Conservation (phyloP, 23 red algal genomes). For the Pyropia yezoensis region DNA sequence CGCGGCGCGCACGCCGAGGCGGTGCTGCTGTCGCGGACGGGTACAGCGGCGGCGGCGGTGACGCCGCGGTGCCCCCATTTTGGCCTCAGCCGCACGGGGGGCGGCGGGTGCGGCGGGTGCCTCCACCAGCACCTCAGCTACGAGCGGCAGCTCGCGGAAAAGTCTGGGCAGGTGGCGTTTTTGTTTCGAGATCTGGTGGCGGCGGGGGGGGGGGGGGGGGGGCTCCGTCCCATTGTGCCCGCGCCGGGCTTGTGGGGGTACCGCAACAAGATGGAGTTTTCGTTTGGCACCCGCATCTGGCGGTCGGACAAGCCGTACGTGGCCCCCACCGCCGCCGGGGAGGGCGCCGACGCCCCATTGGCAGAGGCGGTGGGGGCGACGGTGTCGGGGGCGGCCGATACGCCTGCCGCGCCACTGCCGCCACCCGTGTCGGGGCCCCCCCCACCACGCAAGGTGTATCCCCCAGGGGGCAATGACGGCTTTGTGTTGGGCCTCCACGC, state of each 20-base stretch:
- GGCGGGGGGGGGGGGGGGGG: constrained; percentile 3
- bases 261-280: constrained; percentile 99
- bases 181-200: constrained; percentile 25
- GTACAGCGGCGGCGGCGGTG: constrained; percentile 16
- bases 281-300: constrained; percentile 66
- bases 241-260: constrained; percentile 35
- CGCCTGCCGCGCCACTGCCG: neutral
- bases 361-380: neutral
- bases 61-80: constrained; percentile 69
- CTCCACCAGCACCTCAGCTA: constrained; percentile 70
- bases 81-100: constrained; percentile 33
- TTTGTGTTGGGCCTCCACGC: constrained; percentile 86
- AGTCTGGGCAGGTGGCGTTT: constrained; percentile 38
- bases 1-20: constrained; percentile 66
- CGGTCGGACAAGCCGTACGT: constrained; percentile 8
- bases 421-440: neutral
- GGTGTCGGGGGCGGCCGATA: neutral
- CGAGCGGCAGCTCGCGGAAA: constrained; percentile 54
- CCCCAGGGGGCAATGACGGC: constrained; percentile 7
- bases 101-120: constrained; percentile 88
- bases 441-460: neutral
- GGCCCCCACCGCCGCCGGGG: neutral
- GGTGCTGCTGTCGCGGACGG: constrained; percentile 28
- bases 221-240: constrained; percentile 9
- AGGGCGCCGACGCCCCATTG: neutral